A percentile compares a stretch with the other conserved stretches of the same genome.
These are phyloP conservation scores for Abelmoschus esculentus DNA, from an alignment of 345 rosid species.

Conservation along the genomic window DNA sequence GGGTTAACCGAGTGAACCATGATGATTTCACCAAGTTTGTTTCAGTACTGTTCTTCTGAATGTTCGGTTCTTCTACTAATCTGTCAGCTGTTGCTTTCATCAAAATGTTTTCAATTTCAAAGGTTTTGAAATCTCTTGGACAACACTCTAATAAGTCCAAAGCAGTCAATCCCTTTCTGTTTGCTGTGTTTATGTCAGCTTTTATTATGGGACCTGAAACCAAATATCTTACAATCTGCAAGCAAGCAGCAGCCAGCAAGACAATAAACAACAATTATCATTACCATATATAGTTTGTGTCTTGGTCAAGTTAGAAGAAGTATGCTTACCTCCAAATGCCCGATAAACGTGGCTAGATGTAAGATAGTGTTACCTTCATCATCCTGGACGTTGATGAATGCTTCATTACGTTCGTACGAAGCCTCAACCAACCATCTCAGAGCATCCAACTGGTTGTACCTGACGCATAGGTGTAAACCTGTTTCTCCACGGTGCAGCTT, in stretches of 20 bases:
- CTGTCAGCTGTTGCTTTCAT: neutral
- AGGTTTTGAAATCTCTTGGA: constrained; percentile 13
- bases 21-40: too few relatives aligned
- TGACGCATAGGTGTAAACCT: neutral
- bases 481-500: neutral
- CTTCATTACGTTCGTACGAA: neutral
- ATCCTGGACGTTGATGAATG: neutral
- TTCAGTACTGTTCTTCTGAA: neutral
- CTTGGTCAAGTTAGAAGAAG: too few relatives aligned
- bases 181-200: neutral
- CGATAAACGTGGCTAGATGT: neutral
- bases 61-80: neutral
- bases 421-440: neutral
- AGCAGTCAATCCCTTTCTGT: constrained; percentile 1
- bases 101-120: neutral
- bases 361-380: neutral
- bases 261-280: too few relatives aligned
- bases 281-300: too few relatives aligned
- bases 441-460: neutral
- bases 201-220: neutral
- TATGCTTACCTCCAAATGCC: neutral
- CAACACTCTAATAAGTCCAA: constrained; percentile 9
- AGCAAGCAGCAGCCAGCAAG: too few relatives aligned
- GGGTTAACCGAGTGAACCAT: too few relatives aligned
- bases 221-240: neutral